phyloP scores from a whole-genome alignment of 2,329 filamentous ascomycete genomes.

The Cadophora malorum region DNA sequence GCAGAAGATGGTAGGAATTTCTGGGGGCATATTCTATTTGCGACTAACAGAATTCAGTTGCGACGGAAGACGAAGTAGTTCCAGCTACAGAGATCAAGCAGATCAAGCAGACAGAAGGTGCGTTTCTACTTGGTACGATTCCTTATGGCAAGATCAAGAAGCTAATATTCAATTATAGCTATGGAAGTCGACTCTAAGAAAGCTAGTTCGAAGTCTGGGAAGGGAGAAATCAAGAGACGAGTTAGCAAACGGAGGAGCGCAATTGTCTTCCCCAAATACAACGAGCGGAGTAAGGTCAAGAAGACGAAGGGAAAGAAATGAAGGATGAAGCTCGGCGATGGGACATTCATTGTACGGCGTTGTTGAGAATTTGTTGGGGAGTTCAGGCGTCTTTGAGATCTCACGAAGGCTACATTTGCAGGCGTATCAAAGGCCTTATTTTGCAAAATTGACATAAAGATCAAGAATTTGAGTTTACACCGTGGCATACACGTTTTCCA shows the following conservation, averaged over 20 bases:
- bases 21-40: neutral
- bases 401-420: conserved; percentile 16
- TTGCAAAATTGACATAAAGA: neutral
- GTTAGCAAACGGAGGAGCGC: conserved; percentile 53
- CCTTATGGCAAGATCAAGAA: neutral
- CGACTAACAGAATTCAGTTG: conserved; percentile 27
- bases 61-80: conserved; percentile 29
- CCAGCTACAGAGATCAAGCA: conserved; percentile 33
- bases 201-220: conserved; percentile 50
- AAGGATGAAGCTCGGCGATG: conserved; percentile 7
- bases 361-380: conserved; percentile 21
- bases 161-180: conserved; percentile 39
- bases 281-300: conserved; percentile 55
- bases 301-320: conserved; percentile 38
- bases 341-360: conserved; percentile 22
- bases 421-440: conserved; percentile 8
- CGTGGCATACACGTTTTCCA: neutral
- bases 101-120: conserved; percentile 40
- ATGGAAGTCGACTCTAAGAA: conserved; percentile 64
- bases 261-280: conserved; percentile 67
- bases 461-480: neutral
- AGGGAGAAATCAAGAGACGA: conserved; percentile 64
- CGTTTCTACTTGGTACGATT: neutral
- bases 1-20: conserved; percentile 43
- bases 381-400: conserved; percentile 25